These are phyloP conservation scores for Opeltia flavorubescens DNA, from an alignment of 495 filamentous ascomycete species.

Conservation along the genomic window DNA sequence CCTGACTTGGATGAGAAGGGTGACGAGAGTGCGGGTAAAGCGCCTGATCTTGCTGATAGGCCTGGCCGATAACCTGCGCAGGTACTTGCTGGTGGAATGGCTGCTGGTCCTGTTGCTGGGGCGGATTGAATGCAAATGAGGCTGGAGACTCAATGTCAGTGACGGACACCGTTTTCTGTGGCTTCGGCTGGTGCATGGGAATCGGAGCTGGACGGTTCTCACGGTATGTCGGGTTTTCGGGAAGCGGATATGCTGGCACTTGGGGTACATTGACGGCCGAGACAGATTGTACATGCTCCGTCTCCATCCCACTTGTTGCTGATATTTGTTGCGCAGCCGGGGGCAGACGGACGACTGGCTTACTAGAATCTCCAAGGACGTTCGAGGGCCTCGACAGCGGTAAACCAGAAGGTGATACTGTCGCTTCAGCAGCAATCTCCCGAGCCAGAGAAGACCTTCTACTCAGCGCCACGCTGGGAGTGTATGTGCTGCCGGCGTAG, in stretches of 20 bases:
- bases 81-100: conserved; percentile 90
- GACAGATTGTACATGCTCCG: conserved; percentile 10
- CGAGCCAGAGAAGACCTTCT: conserved; percentile 77
- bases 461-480: conserved; percentile 84
- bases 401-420: conserved; percentile 68
- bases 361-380: conserved; percentile 39
- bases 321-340: conserved; percentile 34
- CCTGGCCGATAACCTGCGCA: conserved; percentile 44
- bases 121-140: conserved; percentile 50
- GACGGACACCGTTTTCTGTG: conserved; percentile 87
- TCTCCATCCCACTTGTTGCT: conserved; percentile 5
- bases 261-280: conserved; percentile 37
- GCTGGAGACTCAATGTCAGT: conserved; percentile 85
- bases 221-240: conserved; percentile 59
- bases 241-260: conserved; percentile 43
- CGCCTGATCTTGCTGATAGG: conserved; percentile 34
- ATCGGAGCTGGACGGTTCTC: conserved; percentile 64
- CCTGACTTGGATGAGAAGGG: conserved; percentile 61
- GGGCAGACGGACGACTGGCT: conserved; percentile 79
- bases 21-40: conserved; percentile 48
- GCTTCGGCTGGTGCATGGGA: conserved; percentile 91
- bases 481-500: conserved; percentile 71
- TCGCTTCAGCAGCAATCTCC: conserved; percentile 55
- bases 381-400: conserved; percentile 52
- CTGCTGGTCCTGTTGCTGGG: conserved; percentile 61